phyloP scores from a whole-genome alignment of 192 early-diverging fungal genomes.

The Gonapodya sp. region DNA sequence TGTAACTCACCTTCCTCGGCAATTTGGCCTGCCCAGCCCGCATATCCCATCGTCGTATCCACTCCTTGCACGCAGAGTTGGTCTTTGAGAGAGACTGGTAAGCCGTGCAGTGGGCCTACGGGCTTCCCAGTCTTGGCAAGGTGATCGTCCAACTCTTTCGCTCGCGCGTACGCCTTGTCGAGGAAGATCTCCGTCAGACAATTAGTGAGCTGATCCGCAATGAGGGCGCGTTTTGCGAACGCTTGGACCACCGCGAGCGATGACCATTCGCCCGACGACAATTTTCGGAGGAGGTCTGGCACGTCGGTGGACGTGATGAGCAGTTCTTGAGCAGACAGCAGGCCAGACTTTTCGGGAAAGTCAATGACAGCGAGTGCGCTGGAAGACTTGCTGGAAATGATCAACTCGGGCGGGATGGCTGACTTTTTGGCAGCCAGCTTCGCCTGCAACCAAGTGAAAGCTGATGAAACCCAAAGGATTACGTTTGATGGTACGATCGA shows the following conservation, averaged over 20 bases:
- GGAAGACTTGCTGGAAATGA: background rate
- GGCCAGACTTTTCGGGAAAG: conserved; percentile 1
- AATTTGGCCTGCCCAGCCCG: background rate
- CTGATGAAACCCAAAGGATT: background rate
- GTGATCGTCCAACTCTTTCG: conserved; percentile 10
- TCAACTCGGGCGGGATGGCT: conserved; percentile 1
- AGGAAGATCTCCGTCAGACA: conserved; percentile 9
- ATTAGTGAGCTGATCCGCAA: conserved; percentile 4
- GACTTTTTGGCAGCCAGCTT: conserved; percentile 10
- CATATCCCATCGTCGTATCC: conserved; percentile 6
- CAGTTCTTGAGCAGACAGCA: background rate
- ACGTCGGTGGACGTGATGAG: background rate
- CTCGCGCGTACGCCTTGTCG: conserved; percentile 1
- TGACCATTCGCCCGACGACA: background rate
- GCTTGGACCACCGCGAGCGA: background rate
- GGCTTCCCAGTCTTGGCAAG: conserved; percentile 5
- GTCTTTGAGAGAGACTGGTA: conserved; percentile 5
- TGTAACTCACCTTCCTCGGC: conserved; percentile 8
- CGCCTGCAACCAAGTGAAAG: background rate
- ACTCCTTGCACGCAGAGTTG: conserved; percentile 6
- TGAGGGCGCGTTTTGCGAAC: conserved; percentile 8
- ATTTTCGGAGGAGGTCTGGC: background rate
- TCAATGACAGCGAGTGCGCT: background rate
- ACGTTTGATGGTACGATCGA: background rate
- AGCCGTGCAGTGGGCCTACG: conserved; percentile 3